These are phyloP conservation scores for Ziziphus jujuba DNA, from an alignment of 306 rosid species.

Conservation along the genomic window DNA sequence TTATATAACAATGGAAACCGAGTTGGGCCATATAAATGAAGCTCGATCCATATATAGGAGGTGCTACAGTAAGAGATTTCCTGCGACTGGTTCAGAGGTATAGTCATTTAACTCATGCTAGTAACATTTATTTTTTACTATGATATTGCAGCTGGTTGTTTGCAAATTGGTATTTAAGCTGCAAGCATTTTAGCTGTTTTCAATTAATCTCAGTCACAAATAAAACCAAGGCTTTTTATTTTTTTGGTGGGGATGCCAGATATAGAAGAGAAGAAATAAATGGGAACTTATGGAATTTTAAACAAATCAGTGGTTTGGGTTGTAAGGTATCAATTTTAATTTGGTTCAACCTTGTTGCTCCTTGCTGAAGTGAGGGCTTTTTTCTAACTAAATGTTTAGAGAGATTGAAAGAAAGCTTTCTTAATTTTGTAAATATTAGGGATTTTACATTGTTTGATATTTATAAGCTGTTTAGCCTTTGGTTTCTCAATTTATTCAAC, in stretches of 20 bases:
- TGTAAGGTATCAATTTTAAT: no score
- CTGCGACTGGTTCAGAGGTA: slow-evolving; percentile 91
- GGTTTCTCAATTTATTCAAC: neutral
- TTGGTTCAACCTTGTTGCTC: no score
- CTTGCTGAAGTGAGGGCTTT: no score
- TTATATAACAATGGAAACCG: slow-evolving; percentile 80
- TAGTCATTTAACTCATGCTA: slow-evolving; percentile 11
- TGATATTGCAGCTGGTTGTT: neutral
- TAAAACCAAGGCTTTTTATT: neutral
- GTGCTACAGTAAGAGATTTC: slow-evolving; percentile 80
- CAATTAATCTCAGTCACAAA: neutral
- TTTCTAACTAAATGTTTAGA: no score
- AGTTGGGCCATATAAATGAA: slow-evolving; percentile 61
- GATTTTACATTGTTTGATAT: no score
- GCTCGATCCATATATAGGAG: slow-evolving; percentile 85
- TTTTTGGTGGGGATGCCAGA: neutral
- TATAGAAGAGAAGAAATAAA: neutral
- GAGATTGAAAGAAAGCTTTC: no score
- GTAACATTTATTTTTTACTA: neutral
- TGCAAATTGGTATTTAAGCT: neutral
- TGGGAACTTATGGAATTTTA: neutral
- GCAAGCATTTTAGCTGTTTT: neutral
- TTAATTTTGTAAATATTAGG: no score
- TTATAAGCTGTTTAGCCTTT: neutral
- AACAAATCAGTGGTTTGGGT: no score